Percentiles rank a stretch among this genome's conserved stretches.
Conservation (phyloP, 2,329 filamentous ascomycete species). For the Alternaria hordeiaustralica region DNA sequence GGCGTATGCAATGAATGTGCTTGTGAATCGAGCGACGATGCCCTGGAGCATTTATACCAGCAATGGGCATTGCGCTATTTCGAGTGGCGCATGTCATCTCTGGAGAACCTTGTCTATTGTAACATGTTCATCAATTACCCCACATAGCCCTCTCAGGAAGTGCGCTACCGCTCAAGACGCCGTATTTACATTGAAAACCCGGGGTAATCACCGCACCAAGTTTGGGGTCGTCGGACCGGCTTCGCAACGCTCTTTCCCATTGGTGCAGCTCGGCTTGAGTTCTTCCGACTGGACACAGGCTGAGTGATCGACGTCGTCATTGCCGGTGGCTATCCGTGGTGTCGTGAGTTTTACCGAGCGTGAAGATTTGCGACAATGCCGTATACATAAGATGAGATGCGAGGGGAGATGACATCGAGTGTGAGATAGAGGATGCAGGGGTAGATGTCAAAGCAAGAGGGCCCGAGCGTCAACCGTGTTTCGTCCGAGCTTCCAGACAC, state of each 20-base stretch:
- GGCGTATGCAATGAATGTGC: background rate
- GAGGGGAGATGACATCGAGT: background rate
- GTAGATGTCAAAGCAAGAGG: background rate
- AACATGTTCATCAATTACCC: background rate
- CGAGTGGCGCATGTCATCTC: background rate
- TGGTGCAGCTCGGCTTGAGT: constrained; percentile 19
- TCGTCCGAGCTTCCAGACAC: background rate
- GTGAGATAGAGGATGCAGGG: background rate
- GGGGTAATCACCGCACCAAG: constrained; percentile 9
- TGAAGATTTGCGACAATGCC: background rate
- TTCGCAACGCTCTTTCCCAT: constrained; percentile 5
- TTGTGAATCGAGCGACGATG: background rate
- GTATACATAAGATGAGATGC: background rate
- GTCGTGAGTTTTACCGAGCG: background rate
- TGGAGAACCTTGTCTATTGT: background rate
- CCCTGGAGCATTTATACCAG: background rate
- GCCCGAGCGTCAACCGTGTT: background rate
- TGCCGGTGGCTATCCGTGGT: constrained; percentile 7
- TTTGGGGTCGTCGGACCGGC: constrained; percentile 2
- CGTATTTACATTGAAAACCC: constrained; percentile 9
- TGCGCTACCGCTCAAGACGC: background rate
- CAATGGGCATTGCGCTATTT: background rate
- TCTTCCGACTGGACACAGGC: constrained; percentile 11
- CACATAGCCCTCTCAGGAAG: background rate
- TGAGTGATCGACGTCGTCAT: background rate